A percentile compares a stretch with the other conserved stretches of the same genome.
Evolutionary conservation across 768 basidiomycete species (phyloP).

Genomic region (Naganishia antarctica): DNA sequence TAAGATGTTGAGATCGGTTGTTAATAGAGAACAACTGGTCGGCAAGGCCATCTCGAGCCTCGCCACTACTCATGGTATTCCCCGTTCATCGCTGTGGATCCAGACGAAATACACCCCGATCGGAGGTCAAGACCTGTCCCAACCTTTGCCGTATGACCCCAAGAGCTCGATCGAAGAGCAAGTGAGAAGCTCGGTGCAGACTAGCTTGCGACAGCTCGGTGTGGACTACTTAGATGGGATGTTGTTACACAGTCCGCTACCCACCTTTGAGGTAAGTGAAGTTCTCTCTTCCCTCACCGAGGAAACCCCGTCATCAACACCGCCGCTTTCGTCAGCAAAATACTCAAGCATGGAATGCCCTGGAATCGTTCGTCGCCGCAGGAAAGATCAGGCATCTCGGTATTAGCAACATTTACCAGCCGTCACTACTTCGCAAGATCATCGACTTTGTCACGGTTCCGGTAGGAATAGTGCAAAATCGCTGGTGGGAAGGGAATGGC

Average conservation of each 20-base stretch:
- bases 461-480: constrained; percentile 62
- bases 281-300: too few relatives aligned
- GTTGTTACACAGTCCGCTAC: constrained; percentile 70
- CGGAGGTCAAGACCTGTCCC: constrained; percentile 63
- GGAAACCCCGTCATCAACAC: too few relatives aligned
- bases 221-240: constrained; percentile 74
- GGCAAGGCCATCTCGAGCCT: constrained; percentile 65
- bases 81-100: constrained; percentile 65
- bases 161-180: constrained; percentile 57
- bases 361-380: constrained; percentile 61
- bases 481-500: constrained; percentile 71
- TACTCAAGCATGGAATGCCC: constrained; percentile 63
- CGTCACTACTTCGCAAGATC: constrained; percentile 56
- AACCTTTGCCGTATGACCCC: constrained; percentile 71
- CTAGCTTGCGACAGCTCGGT: constrained; percentile 64
- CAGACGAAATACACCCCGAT: constrained; percentile 82
- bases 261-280: constrained; percentile 51
- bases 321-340: too few relatives aligned
- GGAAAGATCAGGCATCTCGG: constrained; percentile 56
- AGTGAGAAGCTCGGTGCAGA: constrained; percentile 60
- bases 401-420: constrained; percentile 72
- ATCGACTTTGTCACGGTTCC: constrained; percentile 54
- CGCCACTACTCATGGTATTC: constrained; percentile 57
- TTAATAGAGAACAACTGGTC: constrained; percentile 78
- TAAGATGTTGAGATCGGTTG: too few relatives aligned